phyloP scores from a whole-genome alignment of 192 early-diverging fungal species.

The Coemansia sp. region DNA sequence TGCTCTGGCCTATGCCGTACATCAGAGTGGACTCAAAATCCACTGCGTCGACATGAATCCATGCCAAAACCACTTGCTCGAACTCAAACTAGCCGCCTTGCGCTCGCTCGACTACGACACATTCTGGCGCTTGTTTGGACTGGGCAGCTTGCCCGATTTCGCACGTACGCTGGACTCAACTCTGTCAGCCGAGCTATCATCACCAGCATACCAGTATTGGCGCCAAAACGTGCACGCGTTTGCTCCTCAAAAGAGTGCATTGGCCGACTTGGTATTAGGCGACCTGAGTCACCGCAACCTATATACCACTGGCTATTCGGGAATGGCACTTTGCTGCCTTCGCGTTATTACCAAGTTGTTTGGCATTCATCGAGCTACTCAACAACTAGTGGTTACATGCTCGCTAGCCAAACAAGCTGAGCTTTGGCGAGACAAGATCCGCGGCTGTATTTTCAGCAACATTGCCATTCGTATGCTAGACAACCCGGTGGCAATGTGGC shows the following conservation, averaged over 20 bases:
- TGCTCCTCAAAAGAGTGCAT: not conserved
- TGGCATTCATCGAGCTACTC: constrained; percentile 61
- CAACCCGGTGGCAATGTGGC: constrained; percentile 84
- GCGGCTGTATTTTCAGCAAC: constrained; percentile 65
- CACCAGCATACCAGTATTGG: constrained; percentile 82
- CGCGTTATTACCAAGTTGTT: constrained; percentile 64
- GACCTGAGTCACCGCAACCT: constrained; percentile 65
- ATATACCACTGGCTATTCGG: constrained; percentile 85
- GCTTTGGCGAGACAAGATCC: constrained; percentile 70
- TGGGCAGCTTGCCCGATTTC: constrained; percentile 69
- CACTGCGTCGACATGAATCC: constrained; percentile 90
- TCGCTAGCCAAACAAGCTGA: constrained; percentile 65
- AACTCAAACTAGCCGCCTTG: constrained; percentile 81
- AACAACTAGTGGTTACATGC: constrained; percentile 60
- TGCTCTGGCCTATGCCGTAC: constrained; percentile 75
- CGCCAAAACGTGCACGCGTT: constrained; percentile 58
- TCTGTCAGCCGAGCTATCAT: constrained; percentile 73
- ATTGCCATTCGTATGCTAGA: constrained; percentile 70
- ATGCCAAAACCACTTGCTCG: constrained; percentile 90
- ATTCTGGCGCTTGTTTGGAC: constrained; percentile 83
- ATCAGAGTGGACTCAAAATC: constrained; percentile 68
- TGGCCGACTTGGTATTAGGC: constrained; percentile 15
- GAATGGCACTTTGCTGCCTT: constrained; percentile 73
- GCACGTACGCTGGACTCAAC: constrained; percentile 63
- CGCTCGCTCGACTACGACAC: constrained; percentile 62